Evolutionary conservation across 2,329 filamentous ascomycete species (phyloP).

Genomic region (Colletotrichum sansevieriae): DNA sequence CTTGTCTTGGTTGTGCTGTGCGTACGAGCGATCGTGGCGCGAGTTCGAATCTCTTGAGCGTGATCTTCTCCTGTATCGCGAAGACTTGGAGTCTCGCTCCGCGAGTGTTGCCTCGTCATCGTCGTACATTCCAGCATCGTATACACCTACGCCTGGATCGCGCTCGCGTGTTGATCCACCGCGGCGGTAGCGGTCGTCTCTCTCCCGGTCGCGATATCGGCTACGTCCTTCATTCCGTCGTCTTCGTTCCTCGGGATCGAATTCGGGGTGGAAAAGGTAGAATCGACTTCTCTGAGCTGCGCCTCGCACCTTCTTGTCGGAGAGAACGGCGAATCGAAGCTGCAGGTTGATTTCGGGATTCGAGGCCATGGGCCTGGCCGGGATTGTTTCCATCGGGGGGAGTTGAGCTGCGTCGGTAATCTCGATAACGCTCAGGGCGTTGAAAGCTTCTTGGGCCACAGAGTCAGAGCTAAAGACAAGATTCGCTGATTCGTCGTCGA

Average conservation of each 20-base stretch:
- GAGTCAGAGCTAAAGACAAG: constrained; percentile 76
- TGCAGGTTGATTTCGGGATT: constrained; percentile 78
- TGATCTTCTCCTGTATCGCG: constrained; percentile 51
- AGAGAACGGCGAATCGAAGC: constrained; percentile 78
- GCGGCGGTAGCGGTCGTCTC: constrained; percentile 51
- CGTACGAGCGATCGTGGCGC: constrained; percentile 46
- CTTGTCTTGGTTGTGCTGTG: constrained; percentile 62
- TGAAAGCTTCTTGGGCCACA: constrained; percentile 66
- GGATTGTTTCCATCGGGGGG: constrained; percentile 72
- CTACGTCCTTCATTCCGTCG: constrained; percentile 70
- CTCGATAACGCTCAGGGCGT: constrained; percentile 64
- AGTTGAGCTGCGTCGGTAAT: constrained; percentile 67
- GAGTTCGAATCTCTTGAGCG: constrained; percentile 44
- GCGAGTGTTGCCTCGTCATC: constrained; percentile 67
- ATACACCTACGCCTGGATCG: constrained; percentile 64
- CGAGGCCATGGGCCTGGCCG: constrained; percentile 76
- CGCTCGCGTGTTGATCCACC: constrained; percentile 57
- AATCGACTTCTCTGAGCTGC: constrained; percentile 88
- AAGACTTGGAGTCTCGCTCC: constrained; percentile 45
- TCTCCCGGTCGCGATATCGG: constrained; percentile 72
- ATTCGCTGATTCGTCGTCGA: constrained; percentile 93
- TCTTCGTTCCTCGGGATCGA: constrained; percentile 82
- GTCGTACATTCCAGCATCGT: constrained; percentile 86
- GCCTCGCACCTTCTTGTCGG: constrained; percentile 84
- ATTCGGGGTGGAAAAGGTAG: constrained; percentile 91